A percentile compares a stretch with the other conserved stretches of the same genome.
Conservation (phyloP, 352 stramenopile species). For the Phytophthora citrophthora region DNA sequence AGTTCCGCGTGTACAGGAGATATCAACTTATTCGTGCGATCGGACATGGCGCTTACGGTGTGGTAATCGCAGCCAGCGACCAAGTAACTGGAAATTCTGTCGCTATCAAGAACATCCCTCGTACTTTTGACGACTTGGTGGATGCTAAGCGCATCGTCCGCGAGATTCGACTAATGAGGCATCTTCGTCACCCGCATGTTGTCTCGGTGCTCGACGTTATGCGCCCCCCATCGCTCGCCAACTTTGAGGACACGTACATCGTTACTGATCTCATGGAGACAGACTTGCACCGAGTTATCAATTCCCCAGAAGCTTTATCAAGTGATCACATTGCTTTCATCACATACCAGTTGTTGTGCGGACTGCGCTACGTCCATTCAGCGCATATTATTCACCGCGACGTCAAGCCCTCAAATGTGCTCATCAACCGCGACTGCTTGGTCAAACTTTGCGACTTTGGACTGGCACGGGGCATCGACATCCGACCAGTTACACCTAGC, state of each 20-base stretch:
- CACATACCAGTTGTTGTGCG: slow-evolving; percentile 85
- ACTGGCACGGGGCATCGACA: slow-evolving; percentile 78
- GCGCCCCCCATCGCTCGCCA: slow-evolving; percentile 66
- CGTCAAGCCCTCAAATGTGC: slow-evolving; percentile 97
- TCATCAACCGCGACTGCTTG: slow-evolving; percentile 93
- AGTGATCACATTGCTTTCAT: slow-evolving; percentile 85
- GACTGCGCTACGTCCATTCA: slow-evolving; percentile 86
- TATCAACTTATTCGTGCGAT: slow-evolving; percentile 87
- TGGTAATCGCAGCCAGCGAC: slow-evolving; percentile 83
- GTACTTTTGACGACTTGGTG: slow-evolving; percentile 85
- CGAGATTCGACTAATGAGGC: slow-evolving; percentile 85
- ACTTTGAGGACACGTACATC: slow-evolving; percentile 89
- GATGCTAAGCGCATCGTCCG: slow-evolving; percentile 88
- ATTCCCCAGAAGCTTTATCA: slow-evolving; percentile 70
- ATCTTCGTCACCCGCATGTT: slow-evolving; percentile 75
- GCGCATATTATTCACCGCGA: slow-evolving; percentile 90
- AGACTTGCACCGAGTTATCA: slow-evolving; percentile 83
- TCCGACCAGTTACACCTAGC: slow-evolving; percentile 30
- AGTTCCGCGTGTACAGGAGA: slow-evolving; percentile 84
- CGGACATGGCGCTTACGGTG: slow-evolving; percentile 79
- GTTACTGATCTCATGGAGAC: slow-evolving; percentile 87
- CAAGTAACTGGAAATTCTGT: slow-evolving; percentile 84
- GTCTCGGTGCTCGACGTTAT: slow-evolving; percentile 80
- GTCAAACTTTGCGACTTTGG: slow-evolving; percentile 93
- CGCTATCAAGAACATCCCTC: slow-evolving; percentile 87